phyloP scores from a whole-genome alignment of 1,139 yeast species.

The Saccharomyces hybrid region DNA sequence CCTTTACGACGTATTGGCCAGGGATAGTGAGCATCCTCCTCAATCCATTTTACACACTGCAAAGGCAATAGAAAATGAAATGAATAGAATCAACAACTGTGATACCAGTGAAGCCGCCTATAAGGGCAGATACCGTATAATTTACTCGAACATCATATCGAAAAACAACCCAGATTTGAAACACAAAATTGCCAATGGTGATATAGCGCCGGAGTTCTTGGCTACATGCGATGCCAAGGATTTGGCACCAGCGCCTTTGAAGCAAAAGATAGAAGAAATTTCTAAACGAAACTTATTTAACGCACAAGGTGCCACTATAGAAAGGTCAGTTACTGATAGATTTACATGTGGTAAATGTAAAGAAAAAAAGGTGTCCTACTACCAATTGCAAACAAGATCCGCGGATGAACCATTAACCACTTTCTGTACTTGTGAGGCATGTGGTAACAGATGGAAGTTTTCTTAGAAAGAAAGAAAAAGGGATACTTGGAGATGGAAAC shows the following conservation, averaged over 20 bases:
- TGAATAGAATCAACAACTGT: conserved; percentile 30
- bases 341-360: conserved; percentile 97
- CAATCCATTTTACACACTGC: conserved; percentile 54
- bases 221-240: conserved; percentile 84
- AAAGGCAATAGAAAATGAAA: conserved; percentile 65
- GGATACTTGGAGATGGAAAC: conserved; percentile 2
- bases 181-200: conserved; percentile 55
- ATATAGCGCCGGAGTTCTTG: conserved; percentile 54
- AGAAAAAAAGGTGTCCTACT: conserved; percentile 91
- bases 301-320: conserved; percentile 97
- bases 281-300: conserved; percentile 86
- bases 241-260: conserved; percentile 85
- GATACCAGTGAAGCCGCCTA: conserved; percentile 36
- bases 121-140: conserved; percentile 72
- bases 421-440: conserved; percentile 92
- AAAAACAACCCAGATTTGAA: conserved; percentile 84
- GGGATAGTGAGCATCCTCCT: conserved; percentile 56
- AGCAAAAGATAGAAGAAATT: conserved; percentile 75
- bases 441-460: conserved; percentile 97
- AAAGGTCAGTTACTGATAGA: conserved; percentile 92
- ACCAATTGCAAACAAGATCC: conserved; percentile 95
- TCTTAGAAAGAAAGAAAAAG: conserved; percentile 34
- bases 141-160: conserved; percentile 79
- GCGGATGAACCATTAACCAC: conserved; percentile 99
- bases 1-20: conserved; percentile 79